Evolutionary conservation across 306 rosid genomes (phyloP).

Genomic region (Macrotyloma uniflorum): DNA sequence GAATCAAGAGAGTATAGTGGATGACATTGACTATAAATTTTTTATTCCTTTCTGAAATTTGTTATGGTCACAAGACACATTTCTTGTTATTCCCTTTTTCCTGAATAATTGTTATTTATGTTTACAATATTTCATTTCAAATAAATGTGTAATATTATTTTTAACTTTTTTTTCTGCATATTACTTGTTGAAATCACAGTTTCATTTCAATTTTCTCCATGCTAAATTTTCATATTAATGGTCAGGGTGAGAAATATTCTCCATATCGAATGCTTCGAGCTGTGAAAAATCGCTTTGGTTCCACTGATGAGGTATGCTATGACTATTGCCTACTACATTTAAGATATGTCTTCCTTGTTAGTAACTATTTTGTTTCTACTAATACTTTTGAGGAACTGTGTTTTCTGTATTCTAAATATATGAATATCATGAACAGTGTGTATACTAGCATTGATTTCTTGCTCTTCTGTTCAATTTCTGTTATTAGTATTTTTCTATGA

Average conservation of each 20-base stretch:
- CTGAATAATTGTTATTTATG: neutral
- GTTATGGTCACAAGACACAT: neutral
- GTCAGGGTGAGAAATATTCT: conserved; percentile 88
- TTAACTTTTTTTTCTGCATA: conserved; percentile 5
- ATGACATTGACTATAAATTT: neutral
- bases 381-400: conserved; percentile 4
- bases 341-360: conserved; percentile 20
- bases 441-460: conserved; percentile 4
- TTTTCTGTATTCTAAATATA: neutral
- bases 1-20: neutral
- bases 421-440: conserved; percentile 4
- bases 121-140: conserved; percentile 18
- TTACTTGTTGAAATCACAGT: conserved; percentile 21
- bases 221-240: conserved; percentile 31
- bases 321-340: neutral
- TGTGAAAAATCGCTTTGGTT: conserved; percentile 95
- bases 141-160: conserved; percentile 12
- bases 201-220: conserved; percentile 24
- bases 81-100: neutral
- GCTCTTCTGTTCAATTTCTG: conserved; percentile 18
- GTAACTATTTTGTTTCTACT: conserved; percentile 17
- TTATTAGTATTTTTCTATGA: conserved; percentile 14
- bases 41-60: conserved; percentile 14
- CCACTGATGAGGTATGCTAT: conserved; percentile 80
- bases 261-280: conserved; percentile 88